Evolutionary conservation across 768 basidiomycete genomes (phyloP).

Genomic region (Coprinopsis marcescibilis): DNA sequence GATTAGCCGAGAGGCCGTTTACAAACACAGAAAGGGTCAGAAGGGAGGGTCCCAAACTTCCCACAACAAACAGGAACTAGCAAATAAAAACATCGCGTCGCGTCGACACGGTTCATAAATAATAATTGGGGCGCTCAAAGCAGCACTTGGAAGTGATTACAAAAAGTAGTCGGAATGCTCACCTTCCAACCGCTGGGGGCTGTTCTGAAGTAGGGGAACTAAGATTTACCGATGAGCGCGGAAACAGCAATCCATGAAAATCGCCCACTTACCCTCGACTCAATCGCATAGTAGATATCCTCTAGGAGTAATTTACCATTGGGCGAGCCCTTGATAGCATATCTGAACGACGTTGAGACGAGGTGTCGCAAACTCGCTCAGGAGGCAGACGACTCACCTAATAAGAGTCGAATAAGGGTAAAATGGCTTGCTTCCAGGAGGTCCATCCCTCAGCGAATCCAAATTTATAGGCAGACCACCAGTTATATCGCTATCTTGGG

Average conservation of each 20-base stretch:
- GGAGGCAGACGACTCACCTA: constrained; percentile 47
- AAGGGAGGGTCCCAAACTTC: constrained; percentile 27
- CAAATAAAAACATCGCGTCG: constrained; percentile 58
- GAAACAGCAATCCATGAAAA: constrained; percentile 6
- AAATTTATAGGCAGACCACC: constrained; percentile 84
- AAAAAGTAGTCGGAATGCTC: constrained; percentile 24
- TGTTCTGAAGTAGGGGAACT: constrained; percentile 87
- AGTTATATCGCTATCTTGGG: constrained; percentile 71
- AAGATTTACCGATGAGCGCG: constrained; percentile 16
- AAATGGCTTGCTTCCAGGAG: constrained; percentile 85
- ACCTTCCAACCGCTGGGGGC: constrained; percentile 94
- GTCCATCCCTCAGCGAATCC: constrained; percentile 80
- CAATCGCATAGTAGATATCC: constrained; percentile 90
- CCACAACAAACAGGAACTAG: constrained; percentile 57
- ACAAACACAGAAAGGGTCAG: constrained; percentile 25
- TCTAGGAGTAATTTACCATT: constrained; percentile 81
- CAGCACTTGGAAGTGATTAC: not conserved
- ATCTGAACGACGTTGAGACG: constrained; percentile 37
- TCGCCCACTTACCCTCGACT: constrained; percentile 64
- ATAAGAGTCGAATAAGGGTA: constrained; percentile 90
- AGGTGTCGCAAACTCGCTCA: constrained; percentile 1
- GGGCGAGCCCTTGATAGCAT: constrained; percentile 88
- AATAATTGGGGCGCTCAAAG: constrained; percentile 7
- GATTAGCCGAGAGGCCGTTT: constrained; percentile 20
- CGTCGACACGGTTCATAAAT: constrained; percentile 20